These are phyloP conservation scores for Saccharomyces eubayanus DNA, from an alignment of 805 yeast species.

Conservation along the genomic window DNA sequence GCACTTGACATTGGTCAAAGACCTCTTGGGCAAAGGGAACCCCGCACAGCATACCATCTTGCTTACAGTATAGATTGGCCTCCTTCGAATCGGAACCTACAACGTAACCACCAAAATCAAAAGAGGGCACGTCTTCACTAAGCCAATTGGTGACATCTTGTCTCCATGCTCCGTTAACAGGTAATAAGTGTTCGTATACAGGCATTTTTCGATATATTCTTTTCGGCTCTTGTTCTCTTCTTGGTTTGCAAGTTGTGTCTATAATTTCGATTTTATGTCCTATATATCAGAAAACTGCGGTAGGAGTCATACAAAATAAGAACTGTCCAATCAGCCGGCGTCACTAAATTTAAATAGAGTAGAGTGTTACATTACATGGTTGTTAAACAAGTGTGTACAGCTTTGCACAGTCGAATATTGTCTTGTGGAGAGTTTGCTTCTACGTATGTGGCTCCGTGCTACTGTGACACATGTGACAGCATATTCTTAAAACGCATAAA, in stretches of 20 bases:
- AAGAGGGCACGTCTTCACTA: constrained; percentile 84
- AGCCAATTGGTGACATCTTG: constrained; percentile 66
- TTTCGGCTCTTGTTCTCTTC: not conserved
- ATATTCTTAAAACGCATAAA: not conserved
- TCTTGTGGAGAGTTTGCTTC: not conserved
- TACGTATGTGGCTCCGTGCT: not conserved
- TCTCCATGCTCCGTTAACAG: constrained; percentile 75
- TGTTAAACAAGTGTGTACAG: not conserved
- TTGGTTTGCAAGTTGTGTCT: not conserved
- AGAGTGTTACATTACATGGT: not conserved
- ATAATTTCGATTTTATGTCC: not conserved
- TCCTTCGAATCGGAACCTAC: constrained; percentile 70
- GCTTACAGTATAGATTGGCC: constrained; percentile 77
- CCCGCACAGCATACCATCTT: constrained; percentile 72
- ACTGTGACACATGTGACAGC: not conserved
- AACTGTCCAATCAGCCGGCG: not conserved
- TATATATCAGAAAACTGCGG: not conserved
- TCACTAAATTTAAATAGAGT: not conserved
- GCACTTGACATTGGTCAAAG: constrained; percentile 61
- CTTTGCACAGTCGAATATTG: not conserved
- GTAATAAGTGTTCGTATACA: constrained; percentile 48
- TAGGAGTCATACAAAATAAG: not conserved
- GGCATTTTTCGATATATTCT: constrained; percentile 15
- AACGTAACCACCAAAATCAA: constrained; percentile 90
- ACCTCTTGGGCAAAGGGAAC: constrained; percentile 86